A percentile compares a stretch with the other conserved stretches of the same genome.
These are phyloP conservation scores for Aspergillus carbonarius DNA, from an alignment of 2,329 filamentous ascomycete genomes.

Conservation along the genomic window DNA sequence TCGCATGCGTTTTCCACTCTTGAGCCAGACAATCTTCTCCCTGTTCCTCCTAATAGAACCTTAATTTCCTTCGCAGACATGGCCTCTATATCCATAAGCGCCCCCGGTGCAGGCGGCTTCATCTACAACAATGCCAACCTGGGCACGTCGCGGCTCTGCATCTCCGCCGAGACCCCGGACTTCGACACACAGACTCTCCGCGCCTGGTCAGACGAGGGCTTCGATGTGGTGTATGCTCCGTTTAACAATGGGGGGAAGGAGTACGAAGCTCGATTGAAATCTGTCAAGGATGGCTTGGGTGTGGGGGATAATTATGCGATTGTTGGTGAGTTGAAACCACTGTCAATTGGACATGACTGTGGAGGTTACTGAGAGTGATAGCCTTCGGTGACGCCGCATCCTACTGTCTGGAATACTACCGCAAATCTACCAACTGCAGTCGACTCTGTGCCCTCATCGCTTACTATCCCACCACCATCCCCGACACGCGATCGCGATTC, in stretches of 20 bases:
- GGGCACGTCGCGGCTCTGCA: slow-evolving; percentile 33
- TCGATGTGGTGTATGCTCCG: slow-evolving; percentile 58
- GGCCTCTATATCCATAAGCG: slow-evolving; percentile 36
- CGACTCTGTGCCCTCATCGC: slow-evolving; percentile 59
- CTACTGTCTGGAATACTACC: slow-evolving; percentile 58
- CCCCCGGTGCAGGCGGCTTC: slow-evolving; percentile 32
- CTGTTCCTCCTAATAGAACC: neutral
- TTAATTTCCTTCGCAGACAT: slow-evolving; percentile 15
- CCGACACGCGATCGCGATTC: slow-evolving; percentile 44
- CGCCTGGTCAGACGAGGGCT: slow-evolving; percentile 62
- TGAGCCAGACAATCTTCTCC: neutral
- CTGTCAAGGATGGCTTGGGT: slow-evolving; percentile 55
- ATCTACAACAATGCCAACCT: slow-evolving; percentile 34
- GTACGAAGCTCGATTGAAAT: slow-evolving; percentile 51
- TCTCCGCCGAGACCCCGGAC: slow-evolving; percentile 36
- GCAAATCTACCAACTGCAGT: slow-evolving; percentile 54
- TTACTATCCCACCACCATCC: slow-evolving; percentile 63
- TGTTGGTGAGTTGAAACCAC: slow-evolving; percentile 50
- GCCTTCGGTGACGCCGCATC: slow-evolving; percentile 64
- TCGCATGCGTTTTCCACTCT: neutral
- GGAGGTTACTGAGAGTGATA: slow-evolving; percentile 25
- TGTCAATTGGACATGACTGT: neutral
- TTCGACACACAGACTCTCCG: slow-evolving; percentile 57
- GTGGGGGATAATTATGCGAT: slow-evolving; percentile 62
- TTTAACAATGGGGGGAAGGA: slow-evolving; percentile 53